Conservation (phyloP, 73 alveolate species). For the Paramecium sonneborni region DNA sequence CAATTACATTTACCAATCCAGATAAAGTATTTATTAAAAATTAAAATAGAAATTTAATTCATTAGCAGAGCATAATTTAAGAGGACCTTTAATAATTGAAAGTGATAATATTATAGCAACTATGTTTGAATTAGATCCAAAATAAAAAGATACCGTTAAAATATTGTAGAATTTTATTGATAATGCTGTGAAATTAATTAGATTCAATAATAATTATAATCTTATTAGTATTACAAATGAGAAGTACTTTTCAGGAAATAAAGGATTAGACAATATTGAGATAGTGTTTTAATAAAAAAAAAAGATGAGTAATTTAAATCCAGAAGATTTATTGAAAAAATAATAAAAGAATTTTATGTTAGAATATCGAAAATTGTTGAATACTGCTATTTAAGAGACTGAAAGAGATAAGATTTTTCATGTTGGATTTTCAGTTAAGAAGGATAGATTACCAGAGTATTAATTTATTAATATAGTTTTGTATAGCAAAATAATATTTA, state of each 20-base stretch:
- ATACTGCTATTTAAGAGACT: background rate
- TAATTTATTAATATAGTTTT: constrained; percentile 24
- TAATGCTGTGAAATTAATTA: constrained; percentile 48
- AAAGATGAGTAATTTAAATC: background rate
- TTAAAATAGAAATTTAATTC: background rate
- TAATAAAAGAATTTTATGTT: background rate
- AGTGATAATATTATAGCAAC: constrained; percentile 39
- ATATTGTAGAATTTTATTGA: constrained; percentile 37
- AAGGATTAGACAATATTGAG: background rate
- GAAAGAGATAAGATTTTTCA: constrained; percentile 59
- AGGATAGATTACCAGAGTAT: constrained; percentile 64
- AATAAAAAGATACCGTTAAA: constrained; percentile 19
- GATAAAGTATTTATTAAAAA: background rate
- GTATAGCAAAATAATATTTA: constrained; percentile 45
- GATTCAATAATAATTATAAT: constrained; percentile 51
- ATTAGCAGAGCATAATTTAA: constrained; percentile 15
- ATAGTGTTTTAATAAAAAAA: background rate
- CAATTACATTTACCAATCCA: constrained; percentile 64
- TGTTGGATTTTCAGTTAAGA: constrained; percentile 63
- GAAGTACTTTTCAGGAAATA: background rate
- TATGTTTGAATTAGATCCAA: constrained; percentile 22
- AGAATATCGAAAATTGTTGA: constrained; percentile 13
- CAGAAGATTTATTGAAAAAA: background rate
- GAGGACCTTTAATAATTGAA: constrained; percentile 62
- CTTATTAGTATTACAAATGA: background rate